Evolutionary conservation across 176 grass and related monocot species (phyloP).

Genomic region (Ananas comosus): DNA sequence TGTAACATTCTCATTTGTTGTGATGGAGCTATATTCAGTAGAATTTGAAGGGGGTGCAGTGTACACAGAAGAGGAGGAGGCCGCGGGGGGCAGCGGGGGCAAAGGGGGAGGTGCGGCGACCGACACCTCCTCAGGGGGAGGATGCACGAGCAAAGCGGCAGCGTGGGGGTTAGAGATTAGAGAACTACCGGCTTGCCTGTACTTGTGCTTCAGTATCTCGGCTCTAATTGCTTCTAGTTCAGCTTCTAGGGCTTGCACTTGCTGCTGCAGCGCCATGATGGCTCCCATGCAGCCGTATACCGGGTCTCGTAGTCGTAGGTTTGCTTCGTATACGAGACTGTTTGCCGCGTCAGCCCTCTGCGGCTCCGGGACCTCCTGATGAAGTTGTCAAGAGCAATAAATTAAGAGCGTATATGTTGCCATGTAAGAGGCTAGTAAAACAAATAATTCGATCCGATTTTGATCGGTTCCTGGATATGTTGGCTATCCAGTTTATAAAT

Average conservation of each 20-base stretch:
- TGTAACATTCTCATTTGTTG: slow-evolving; percentile 55
- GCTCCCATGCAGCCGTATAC: slow-evolving; percentile 92
- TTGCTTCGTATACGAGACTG: slow-evolving; percentile 96
- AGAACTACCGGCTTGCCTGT: slow-evolving; percentile 22
- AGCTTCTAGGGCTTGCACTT: slow-evolving; percentile 69
- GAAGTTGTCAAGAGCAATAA: background rate
- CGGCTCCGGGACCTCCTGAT: slow-evolving; percentile 66
- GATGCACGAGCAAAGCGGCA: background rate
- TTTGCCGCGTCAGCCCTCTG: slow-evolving; percentile 76
- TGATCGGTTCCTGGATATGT: no score
- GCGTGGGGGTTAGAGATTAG: slow-evolving; percentile 5
- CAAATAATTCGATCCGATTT: no score
- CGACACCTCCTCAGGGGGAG: slow-evolving; percentile 13
- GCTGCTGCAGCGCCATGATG: slow-evolving; percentile 63
- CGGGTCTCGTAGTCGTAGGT: slow-evolving; percentile 65
- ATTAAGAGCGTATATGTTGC: background rate
- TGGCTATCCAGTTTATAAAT: no score
- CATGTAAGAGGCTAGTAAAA: background rate
- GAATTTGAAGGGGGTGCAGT: slow-evolving; percentile 9
- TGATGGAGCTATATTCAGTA: slow-evolving; percentile 46
- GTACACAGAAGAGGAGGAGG: slow-evolving; percentile 31
- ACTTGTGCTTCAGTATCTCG: slow-evolving; percentile 85
- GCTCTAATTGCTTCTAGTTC: slow-evolving; percentile 57
- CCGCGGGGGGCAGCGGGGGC: background rate
- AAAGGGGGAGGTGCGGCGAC: background rate